Base-by-base conservation (phyloP, 305 asterid genomes). In the Euphrasia arctica region DNA sequence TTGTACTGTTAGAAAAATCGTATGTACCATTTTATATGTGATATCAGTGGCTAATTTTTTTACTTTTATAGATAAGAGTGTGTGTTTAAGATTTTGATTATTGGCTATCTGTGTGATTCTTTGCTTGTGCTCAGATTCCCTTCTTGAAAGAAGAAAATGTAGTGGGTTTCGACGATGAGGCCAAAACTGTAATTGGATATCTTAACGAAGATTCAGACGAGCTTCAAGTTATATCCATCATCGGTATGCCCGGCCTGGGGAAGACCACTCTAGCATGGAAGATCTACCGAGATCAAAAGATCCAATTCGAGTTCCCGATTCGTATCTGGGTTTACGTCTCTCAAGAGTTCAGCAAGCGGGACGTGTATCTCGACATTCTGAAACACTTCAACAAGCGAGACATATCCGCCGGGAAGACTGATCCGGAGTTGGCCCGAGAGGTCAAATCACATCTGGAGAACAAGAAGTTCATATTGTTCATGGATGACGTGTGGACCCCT, bases 211-310 rank as follows among this genome's bases (percentile, higher is more conserved):
- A 58, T 29, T 51, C n/a, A 3, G 9, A 54, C 10, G 32, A 63
- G 6, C 76, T 78, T 7, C 74, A 75, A 48, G 74, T 78, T 28
- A 58, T 75, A 58, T 68, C 80, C 14, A 62, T 78, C 54, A 54
- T 64, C 2, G 83, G 83, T 13, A 72, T 78, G 78, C 72, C 75
- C 5, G 83, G 83, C 8, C 47, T 75, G 31, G 83, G 83, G 9
- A 78, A 78, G 70, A 78, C 83, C 10, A 78, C 83, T 7, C 11
- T 78, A 22, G 83, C 83, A 15, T 54, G 71, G 71, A 78, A 69
- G 72, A 60, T 75, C 4, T 75, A 12, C 42, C 64, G 63, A 10
- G 63, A 54, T 28, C 42, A 70, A 0, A 1, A 41, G 12, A 72
- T 72, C 22, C 5, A 52, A 5, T 60, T 9, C 29, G 69, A 62